These are phyloP conservation scores for Ceratopteris richardii DNA, from an alignment of 75 land plant genomes.

Conservation along the genomic window DNA sequence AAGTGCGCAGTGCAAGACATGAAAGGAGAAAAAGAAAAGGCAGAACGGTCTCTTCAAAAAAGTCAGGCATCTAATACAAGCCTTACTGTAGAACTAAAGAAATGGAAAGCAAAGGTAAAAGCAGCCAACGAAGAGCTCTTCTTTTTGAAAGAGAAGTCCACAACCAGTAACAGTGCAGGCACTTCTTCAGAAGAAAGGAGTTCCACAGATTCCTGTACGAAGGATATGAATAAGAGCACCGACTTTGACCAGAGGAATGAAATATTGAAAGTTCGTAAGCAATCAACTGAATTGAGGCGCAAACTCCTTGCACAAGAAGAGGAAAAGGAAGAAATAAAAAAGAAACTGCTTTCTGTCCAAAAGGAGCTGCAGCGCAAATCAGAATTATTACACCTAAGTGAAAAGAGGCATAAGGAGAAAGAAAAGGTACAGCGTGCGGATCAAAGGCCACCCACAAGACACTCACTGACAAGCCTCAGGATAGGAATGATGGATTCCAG, in stretches of 20 bases:
- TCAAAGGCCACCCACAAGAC: constrained; percentile 13
- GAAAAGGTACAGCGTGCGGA: constrained; percentile 11
- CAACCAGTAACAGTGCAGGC: not conserved
- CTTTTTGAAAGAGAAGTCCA: not conserved
- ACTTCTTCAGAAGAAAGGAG: constrained; percentile 2
- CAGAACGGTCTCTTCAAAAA: not conserved
- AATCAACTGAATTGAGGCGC: constrained; percentile 29
- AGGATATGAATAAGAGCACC: not conserved
- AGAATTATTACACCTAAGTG: constrained; percentile 20
- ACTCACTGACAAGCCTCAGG: constrained; percentile 20
- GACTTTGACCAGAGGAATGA: constrained; percentile 8
- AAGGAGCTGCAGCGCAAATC: constrained; percentile 43
- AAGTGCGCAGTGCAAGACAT: not conserved
- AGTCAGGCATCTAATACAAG: not conserved
- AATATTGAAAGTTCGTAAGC: constrained; percentile 14
- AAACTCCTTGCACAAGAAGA: constrained; percentile 26
- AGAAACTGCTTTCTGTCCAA: constrained; percentile 36
- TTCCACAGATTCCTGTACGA: not conserved
- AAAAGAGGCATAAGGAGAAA: constrained; percentile 35
- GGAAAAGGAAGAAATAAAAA: constrained; percentile 46
- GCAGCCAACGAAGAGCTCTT: not conserved
- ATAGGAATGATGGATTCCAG: not conserved
- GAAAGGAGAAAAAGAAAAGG: not conserved
- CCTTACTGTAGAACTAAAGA: not conserved
- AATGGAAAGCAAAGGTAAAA: constrained; percentile 2